Evolutionary conservation across 331 rosid genomes (phyloP), one percentile per base, ranked within the genome.

Genomic region (Acacia pycnantha): DNA sequence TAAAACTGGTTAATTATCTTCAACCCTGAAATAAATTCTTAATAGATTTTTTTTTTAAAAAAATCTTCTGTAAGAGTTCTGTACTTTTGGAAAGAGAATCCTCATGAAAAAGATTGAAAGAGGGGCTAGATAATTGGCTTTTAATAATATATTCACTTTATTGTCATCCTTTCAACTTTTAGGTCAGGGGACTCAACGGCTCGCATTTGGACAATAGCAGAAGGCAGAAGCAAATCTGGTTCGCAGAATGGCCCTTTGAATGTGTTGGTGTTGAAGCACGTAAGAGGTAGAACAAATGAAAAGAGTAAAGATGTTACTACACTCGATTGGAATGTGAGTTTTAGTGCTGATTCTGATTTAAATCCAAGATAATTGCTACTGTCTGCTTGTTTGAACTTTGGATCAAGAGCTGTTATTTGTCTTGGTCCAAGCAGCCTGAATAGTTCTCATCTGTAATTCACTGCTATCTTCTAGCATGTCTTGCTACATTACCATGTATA

Each of bases 251-350:
- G 85, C 67, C 82, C 88, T 71, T 66, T 82, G 90, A 90, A 83
- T 74, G 92, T 87, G 58, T 87, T 86, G 97, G 85, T 90, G 76
- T 86, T 92, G 88, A 92, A 92, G 90, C 97, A 79, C 41, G 82
- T 79, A 61, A 90, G 85, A 92, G 98, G 99, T 82, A 91, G 87
- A 87, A 87, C 97, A 78, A 93, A 93, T 91, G 98, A 93, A 84
- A 93, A 90, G 90, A 91, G 91, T 88, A 93, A 96, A 87, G 99
- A 96, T 81, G 98, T 96, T 78, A 96, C 99, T 0, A 90, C 99
- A 74, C 97, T 96, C 54, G 99, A 96, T 84, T 96, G 99, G 99
- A 96, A 96, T 80, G 99, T 96, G 90, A 96, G 99, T 87, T 88
- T 50, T 29, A 73, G 62, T 81, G 73, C 75, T 41, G 81, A 74